These are phyloP conservation scores for Ophiostoma australiae DNA, from an alignment of 2,329 filamentous ascomycete species.

Conservation along the genomic window DNA sequence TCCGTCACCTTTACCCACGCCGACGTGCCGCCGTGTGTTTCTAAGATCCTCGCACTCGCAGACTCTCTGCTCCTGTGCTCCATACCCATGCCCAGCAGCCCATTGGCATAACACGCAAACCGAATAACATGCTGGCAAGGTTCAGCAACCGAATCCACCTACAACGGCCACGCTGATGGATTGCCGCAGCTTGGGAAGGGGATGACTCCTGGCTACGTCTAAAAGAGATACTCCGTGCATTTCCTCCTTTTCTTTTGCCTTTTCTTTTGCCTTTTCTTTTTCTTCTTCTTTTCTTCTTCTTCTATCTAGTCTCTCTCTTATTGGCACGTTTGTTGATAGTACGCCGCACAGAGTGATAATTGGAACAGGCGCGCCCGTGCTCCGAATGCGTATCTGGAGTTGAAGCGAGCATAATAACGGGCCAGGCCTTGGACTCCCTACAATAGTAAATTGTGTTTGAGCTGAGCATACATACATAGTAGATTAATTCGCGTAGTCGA, in stretches of 20 bases:
- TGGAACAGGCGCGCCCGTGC: neutral
- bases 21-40: slow-evolving; percentile 16
- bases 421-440: neutral
- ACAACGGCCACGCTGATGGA: neutral
- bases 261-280: too few species aligned
- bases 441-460: neutral
- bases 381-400: neutral
- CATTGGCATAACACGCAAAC: neutral
- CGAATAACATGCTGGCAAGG: neutral
- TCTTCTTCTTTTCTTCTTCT: neutral
- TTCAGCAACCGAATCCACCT: neutral
- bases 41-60: neutral
- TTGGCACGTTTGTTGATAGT: neutral
- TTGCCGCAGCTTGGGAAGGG: neutral
- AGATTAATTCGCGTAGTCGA: neutral
- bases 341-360: neutral
- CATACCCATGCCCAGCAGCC: too few species aligned
- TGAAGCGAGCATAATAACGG: slow-evolving; percentile 4
- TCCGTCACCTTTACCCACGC: neutral
- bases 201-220: neutral
- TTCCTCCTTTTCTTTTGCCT: neutral
- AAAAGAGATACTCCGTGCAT: neutral
- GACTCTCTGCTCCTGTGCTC: too few species aligned
- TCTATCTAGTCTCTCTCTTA: neutral
- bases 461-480: neutral